Evolutionary conservation across 2,329 filamentous ascomycete species (phyloP).

Genomic region (Paradendryphiella salina): DNA sequence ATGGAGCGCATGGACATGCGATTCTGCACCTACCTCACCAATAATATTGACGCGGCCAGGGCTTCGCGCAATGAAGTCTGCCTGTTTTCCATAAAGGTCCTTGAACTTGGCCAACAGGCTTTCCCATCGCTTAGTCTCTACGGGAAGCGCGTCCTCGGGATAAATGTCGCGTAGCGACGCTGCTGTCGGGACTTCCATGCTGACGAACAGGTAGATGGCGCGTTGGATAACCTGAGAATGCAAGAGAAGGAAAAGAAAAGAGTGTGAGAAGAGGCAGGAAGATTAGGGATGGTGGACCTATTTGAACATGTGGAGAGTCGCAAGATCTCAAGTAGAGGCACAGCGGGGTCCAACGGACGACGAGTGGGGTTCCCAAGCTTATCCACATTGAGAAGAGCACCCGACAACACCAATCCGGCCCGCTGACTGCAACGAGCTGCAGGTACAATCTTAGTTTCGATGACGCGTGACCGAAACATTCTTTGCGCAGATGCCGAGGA

Average conservation of each 20-base stretch:
- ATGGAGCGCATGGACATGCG: not conserved
- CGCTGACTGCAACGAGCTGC: conserved; percentile 22
- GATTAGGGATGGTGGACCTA: conserved; percentile 9
- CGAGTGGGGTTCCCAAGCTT: conserved; percentile 29
- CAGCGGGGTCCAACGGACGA: conserved; percentile 27
- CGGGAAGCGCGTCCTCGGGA: conserved; percentile 68
- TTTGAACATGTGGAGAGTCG: conserved; percentile 20
- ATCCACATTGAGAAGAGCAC: conserved; percentile 23
- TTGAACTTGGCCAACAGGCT: conserved; percentile 72
- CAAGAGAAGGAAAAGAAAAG: conserved; percentile 6
- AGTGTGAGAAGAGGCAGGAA: not conserved
- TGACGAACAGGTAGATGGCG: conserved; percentile 3
- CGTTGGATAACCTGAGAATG: not conserved
- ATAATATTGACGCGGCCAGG: conserved; percentile 97
- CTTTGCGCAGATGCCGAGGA: not conserved
- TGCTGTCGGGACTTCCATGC: conserved; percentile 69
- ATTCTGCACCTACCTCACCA: conserved; percentile 63
- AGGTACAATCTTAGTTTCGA: conserved; percentile 15
- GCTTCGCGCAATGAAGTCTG: conserved; percentile 84
- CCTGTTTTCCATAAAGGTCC: conserved; percentile 66
- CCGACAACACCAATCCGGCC: conserved; percentile 19
- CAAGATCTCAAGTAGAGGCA: conserved; percentile 23
- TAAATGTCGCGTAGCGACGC: conserved; percentile 81
- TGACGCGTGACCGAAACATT: not conserved
- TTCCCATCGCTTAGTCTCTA: conserved; percentile 76